A percentile compares a stretch with the other conserved stretches of the same genome.
Evolutionary conservation across 768 basidiomycete genomes (phyloP).

Genomic region (Leccinum ochraceum): DNA sequence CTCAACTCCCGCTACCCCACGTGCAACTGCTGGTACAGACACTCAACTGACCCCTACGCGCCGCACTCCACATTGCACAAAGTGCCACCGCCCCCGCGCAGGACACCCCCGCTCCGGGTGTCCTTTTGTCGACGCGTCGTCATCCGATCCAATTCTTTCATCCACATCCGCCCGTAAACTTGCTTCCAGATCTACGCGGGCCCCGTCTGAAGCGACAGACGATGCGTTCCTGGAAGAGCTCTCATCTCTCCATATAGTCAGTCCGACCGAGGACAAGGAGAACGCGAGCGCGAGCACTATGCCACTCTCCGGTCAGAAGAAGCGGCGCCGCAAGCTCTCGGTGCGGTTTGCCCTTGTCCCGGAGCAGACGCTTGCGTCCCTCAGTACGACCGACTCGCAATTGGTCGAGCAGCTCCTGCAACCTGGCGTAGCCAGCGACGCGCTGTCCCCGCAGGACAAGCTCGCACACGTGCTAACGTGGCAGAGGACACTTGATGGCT

Average conservation of each 20-base stretch:
- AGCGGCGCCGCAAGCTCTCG: conserved; percentile 28
- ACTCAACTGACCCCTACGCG: conserved; percentile 39
- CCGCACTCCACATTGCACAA: conserved; percentile 53
- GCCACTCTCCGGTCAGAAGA: conserved; percentile 5
- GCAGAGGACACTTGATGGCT: conserved; percentile 36
- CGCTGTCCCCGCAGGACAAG: conserved; percentile 27
- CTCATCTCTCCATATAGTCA: conserved; percentile 46
- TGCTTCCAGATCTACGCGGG: neutral
- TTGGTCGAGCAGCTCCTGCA: conserved; percentile 47
- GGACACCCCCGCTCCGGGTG: conserved; percentile 69
- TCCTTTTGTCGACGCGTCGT: conserved; percentile 41
- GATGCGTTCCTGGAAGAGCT: conserved; percentile 43
- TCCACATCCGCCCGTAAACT: conserved; percentile 15
- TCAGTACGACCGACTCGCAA: conserved; percentile 48
- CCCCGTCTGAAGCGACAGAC: conserved; percentile 9
- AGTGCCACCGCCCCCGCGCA: conserved; percentile 52
- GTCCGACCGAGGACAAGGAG: conserved; percentile 19
- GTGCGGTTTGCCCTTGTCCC: conserved; percentile 33
- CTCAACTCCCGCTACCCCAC: conserved; percentile 30
- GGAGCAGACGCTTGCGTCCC: conserved; percentile 49
- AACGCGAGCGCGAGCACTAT: neutral
- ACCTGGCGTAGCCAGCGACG: conserved; percentile 40
- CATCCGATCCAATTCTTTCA: conserved; percentile 10
- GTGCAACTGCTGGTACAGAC: conserved; percentile 11
- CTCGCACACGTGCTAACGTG: conserved; percentile 30